Percentiles rank a stretch among this genome's conserved stretches.
phyloP scores from a whole-genome alignment of 768 basidiomycete species.

The Russula compacta region DNA sequence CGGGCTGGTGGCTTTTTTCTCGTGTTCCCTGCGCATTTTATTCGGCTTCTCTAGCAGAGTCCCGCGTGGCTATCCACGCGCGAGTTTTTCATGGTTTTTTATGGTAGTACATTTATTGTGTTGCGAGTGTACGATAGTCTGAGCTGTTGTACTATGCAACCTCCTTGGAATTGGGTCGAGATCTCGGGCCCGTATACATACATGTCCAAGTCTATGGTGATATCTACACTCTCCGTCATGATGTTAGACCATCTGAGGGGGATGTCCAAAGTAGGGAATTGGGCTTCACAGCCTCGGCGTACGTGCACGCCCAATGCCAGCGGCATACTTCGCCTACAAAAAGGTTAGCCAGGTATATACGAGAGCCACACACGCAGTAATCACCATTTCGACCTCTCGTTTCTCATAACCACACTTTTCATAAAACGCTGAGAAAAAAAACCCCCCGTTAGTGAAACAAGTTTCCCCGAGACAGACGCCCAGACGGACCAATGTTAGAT shows the following conservation, averaged over 20 bases:
- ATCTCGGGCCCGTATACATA: not conserved
- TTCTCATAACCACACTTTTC: conserved; percentile 88
- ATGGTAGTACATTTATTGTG: conserved; percentile 14
- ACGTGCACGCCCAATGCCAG: conserved; percentile 35
- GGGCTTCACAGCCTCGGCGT: conserved; percentile 25
- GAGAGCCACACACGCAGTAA: conserved; percentile 16
- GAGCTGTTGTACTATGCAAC: conserved; percentile 12
- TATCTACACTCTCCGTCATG: not conserved
- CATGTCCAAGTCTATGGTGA: not conserved
- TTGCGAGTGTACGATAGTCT: conserved; percentile 13
- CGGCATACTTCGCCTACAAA: conserved; percentile 50
- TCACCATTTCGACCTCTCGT: conserved; percentile 92
- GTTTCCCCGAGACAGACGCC: not conserved
- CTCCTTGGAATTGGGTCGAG: not conserved
- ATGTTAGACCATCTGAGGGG: not conserved
- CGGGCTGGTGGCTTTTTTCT: not conserved
- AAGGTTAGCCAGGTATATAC: conserved; percentile 1
- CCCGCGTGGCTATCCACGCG: conserved; percentile 15
- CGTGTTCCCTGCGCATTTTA: not conserved
- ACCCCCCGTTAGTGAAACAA: not conserved
- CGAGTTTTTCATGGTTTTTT: conserved; percentile 1
- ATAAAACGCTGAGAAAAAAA: conserved; percentile 68
- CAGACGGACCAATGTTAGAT: conserved; percentile 79
- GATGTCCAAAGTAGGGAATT: not conserved
- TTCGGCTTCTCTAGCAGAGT: conserved; percentile 1